Conservation (phyloP, 805 yeast genomes). For the Starmerella cellae region DNA sequence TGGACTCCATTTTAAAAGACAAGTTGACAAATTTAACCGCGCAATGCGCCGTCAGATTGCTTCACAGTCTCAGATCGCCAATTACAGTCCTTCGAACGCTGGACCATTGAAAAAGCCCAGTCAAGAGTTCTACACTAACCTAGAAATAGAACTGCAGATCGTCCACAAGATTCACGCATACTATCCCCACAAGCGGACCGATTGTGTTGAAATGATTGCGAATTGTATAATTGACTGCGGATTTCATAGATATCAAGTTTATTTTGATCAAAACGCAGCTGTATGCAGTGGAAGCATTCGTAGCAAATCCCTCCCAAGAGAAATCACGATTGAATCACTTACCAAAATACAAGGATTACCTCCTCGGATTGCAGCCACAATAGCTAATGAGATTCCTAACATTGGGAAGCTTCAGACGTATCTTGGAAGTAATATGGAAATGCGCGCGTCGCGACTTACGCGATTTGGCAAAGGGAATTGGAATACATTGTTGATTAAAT, state of each 20-base stretch:
- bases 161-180: slow-evolving; percentile 6
- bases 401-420: slow-evolving; percentile 6
- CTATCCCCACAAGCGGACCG: slow-evolving; percentile 12
- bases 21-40: slow-evolving; percentile 11
- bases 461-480: slow-evolving; percentile 15
- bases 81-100: neutral
- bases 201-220: slow-evolving; percentile 13
- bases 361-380: slow-evolving; percentile 14
- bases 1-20: slow-evolving; percentile 5
- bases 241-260: slow-evolving; percentile 9
- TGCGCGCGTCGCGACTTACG: slow-evolving; percentile 8
- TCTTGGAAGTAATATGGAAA: slow-evolving; percentile 4
- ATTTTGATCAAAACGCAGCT: slow-evolving; percentile 2
- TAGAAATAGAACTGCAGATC: slow-evolving; percentile 14
- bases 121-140: slow-evolving; percentile 9
- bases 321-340: slow-evolving; percentile 11
- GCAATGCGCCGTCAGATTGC: slow-evolving; percentile 8
- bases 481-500: slow-evolving; percentile 10
- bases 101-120: neutral
- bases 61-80: neutral
- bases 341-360: slow-evolving; percentile 14
- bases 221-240: slow-evolving; percentile 14
- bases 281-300: slow-evolving; percentile 9
- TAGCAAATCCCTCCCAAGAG: slow-evolving; percentile 6
- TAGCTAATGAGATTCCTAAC: slow-evolving; percentile 6